Percentiles rank a stretch among this genome's conserved stretches.
phyloP scores from a whole-genome alignment of 176 grass and related monocot genomes.

The Triticum turgidum region DNA sequence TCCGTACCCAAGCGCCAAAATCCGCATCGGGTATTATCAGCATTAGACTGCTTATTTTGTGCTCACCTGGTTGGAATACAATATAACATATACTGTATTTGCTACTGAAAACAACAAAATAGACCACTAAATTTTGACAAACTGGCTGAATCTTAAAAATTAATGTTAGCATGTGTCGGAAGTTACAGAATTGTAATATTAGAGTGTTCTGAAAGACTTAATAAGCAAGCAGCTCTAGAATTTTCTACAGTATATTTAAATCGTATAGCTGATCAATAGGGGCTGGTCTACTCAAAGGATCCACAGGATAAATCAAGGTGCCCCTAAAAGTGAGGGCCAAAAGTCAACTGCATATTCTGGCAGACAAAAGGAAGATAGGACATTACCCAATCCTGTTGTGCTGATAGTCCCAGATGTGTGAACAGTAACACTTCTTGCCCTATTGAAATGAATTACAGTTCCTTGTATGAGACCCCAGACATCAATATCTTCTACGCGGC shows the following conservation, averaged over 20 bases:
- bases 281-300: neutral
- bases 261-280: neutral
- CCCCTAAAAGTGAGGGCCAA: neutral
- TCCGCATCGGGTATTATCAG: neutral
- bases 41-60: neutral
- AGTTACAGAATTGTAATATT: neutral
- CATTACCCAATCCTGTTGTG: slow-evolving; percentile 75
- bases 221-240: slow-evolving; percentile 1
- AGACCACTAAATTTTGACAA: neutral
- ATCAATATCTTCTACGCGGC: slow-evolving; percentile 99
- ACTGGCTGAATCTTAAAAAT: slow-evolving; percentile 13
- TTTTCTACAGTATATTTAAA: neutral
- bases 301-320: neutral
- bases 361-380: slow-evolving; percentile 28
- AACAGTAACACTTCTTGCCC: slow-evolving; percentile 75
- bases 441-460: slow-evolving; percentile 97
- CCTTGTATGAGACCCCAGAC: slow-evolving; percentile 87
- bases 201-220: neutral
- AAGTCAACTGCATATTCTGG: slow-evolving; percentile 1
- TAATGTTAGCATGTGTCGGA: neutral
- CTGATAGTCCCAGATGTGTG: slow-evolving; percentile 83
- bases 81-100: neutral
- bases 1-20: neutral
- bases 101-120: slow-evolving; percentile 3
- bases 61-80: neutral